phyloP scores from a whole-genome alignment of 495 filamentous ascomycete genomes.

The Talaromyces thailandensis region DNA sequence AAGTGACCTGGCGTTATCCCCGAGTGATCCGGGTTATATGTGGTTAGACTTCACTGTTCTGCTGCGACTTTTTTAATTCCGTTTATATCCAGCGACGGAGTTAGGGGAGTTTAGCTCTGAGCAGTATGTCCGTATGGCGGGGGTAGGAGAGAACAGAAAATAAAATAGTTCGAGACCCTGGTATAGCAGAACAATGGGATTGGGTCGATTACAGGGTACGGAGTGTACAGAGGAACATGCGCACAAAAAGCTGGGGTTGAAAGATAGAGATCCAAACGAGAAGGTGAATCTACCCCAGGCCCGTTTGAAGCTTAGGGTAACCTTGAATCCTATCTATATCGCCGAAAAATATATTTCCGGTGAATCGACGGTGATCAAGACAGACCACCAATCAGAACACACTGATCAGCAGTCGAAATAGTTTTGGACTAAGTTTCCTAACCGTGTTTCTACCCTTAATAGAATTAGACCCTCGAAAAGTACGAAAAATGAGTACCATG shows the following conservation, averaged over 20 bases:
- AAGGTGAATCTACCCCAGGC: not conserved
- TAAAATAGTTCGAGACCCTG: not conserved
- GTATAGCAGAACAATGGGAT: not conserved
- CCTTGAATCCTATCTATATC: not conserved
- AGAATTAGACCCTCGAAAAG: not conserved
- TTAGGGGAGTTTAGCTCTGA: not conserved
- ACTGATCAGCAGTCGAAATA: not conserved
- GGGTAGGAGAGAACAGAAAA: not conserved
- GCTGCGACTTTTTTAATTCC: not conserved
- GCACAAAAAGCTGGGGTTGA: too few relatives aligned
- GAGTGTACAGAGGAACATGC: too few relatives aligned
- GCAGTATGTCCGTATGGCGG: not conserved
- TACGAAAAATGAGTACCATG: too few relatives aligned
- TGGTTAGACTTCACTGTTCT: not conserved
- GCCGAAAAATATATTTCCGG: not conserved
- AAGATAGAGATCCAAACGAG: not conserved
- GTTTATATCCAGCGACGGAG: not conserved
- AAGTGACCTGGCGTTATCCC: not conserved
- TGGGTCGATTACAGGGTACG: not conserved
- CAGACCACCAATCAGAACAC: not conserved
- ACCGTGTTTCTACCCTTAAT: not conserved
- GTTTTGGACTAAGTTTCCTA: not conserved
- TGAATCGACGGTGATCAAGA: not conserved
- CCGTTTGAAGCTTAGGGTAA: not conserved
- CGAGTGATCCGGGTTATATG: not conserved